phyloP scores from a whole-genome alignment of 495 filamentous ascomycete genomes.

The Xylaria nigripes region DNA sequence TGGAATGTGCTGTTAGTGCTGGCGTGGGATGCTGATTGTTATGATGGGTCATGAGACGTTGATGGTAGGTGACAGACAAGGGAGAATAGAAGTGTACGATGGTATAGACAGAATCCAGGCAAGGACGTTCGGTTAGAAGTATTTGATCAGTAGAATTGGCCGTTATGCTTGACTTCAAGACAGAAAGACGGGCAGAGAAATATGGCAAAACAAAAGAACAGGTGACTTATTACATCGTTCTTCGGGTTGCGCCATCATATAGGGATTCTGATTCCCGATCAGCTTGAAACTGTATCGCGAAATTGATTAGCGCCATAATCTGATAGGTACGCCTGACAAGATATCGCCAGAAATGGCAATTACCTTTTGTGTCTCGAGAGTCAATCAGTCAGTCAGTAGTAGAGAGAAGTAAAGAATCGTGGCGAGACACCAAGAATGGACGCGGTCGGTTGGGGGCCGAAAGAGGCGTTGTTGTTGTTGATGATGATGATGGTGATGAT shows the following conservation, averaged over 20 bases:
- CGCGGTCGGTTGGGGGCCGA: conserved; percentile 3
- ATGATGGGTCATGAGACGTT: not conserved
- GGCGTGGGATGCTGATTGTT: not conserved
- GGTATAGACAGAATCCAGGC: no score
- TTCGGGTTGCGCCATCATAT: not conserved
- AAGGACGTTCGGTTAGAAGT: no score
- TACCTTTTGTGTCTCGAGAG: conserved; percentile 9
- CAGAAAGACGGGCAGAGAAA: not conserved
- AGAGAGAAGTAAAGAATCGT: not conserved
- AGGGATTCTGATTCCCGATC: not conserved
- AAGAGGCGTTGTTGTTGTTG: no score
- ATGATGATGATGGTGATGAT: not conserved
- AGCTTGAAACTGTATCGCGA: not conserved
- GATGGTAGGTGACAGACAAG: no score
- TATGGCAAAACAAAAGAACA: not conserved
- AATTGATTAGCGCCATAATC: not conserved
- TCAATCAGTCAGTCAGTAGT: not conserved
- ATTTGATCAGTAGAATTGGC: no score
- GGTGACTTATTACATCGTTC: not conserved
- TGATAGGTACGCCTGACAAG: not conserved
- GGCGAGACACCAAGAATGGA: not conserved
- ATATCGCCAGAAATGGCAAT: conserved; percentile 5
- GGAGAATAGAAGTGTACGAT: no score
- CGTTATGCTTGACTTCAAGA: not conserved
- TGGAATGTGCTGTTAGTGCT: not conserved